Conservation (phyloP, 768 basidiomycete genomes). For the Fomitopsis pulvina region DNA sequence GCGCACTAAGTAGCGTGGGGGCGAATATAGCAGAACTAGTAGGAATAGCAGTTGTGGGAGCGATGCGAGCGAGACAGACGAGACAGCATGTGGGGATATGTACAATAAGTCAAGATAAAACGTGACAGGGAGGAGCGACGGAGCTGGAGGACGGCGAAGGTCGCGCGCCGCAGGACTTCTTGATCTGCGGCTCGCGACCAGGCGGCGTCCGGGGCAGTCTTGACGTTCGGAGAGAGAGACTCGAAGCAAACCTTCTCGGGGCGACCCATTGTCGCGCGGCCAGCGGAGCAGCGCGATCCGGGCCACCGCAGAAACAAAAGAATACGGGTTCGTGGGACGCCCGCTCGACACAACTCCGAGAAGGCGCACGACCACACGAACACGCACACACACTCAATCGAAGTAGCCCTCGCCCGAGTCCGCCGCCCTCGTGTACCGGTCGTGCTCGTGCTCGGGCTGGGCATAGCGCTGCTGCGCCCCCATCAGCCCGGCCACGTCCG, state of each 20-base stretch:
- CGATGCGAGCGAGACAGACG: too few species aligned
- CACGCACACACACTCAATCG: not conserved
- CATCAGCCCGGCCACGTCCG: not conserved
- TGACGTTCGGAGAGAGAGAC: too few species aligned
- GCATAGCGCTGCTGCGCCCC: not conserved
- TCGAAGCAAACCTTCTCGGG: too few species aligned
- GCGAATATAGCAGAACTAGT: not conserved
- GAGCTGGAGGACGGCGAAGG: not conserved
- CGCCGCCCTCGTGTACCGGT: slow-evolving; percentile 5
- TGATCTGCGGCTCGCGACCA: too few species aligned
- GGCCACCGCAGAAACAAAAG: not conserved
- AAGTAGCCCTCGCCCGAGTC: not conserved
- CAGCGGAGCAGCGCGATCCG: too few species aligned
- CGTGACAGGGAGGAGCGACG: not conserved
- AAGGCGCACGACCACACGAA: not conserved
- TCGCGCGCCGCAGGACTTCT: not conserved
- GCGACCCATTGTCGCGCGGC: too few species aligned
- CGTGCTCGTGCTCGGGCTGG: slow-evolving; percentile 13
- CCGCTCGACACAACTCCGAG: too few species aligned
- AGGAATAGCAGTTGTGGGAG: slow-evolving; percentile 2
- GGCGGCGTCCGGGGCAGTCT: too few species aligned
- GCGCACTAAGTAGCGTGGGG: slow-evolving; percentile 3
- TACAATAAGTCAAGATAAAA: slow-evolving; percentile 4
- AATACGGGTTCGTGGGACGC: too few species aligned
- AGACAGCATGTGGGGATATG: slow-evolving; percentile 1